Evolutionary conservation across 176 grass and related monocot genomes (phyloP), one percentile per base, ranked within the genome.

Genomic region (bread wheat (Triticum aestivum)): DNA sequence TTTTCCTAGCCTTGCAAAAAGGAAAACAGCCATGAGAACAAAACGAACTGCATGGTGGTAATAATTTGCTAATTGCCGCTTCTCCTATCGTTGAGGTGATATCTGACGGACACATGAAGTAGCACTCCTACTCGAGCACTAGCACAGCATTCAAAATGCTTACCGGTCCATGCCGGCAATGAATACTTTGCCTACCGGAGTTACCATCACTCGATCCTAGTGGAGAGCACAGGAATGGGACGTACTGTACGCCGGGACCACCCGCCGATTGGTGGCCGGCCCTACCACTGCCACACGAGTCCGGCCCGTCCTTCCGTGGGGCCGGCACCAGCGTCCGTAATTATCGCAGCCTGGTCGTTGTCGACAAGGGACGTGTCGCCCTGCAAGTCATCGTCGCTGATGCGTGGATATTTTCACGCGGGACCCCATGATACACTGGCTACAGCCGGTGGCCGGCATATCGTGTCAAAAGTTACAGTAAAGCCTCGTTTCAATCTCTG

Each of bases 321-420:
- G 5, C 39, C 70, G 75, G 75, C 64, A 87, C 17, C 61, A 13
- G 29, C 41, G 86, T 89, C 89, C 86, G 75, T 79, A 79, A 84
- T 90, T 85, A 71, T 75, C 77, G 73, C 79, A 49, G 64, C 8
- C 63, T 70, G 79, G 71, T 69, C 81, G 30, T 62, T 83, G 82
- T 93, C 85, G 81, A 65, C 77, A 35, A 21, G 9, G 58, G 47
- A 83, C 84, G 84, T 91, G 85, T 84, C 80, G 74, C 54, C 1
- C 44, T 61, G 7, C 41, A 65, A 18, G 33, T 59, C 51, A 54
- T 49, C 13, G 38, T 26, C n/a, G 2, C n/a, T 3, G 37, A 9
- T 4, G 20, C 14, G 23, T 47, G 14, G 78, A 45, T 27, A 65
- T 29, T 23, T n/a, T 33, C 5, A 59, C 20, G 8, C 14, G 20